Base-by-base conservation (phyloP, 2,329 filamentous ascomycete species). In the Cladosporium sp. region DNA sequence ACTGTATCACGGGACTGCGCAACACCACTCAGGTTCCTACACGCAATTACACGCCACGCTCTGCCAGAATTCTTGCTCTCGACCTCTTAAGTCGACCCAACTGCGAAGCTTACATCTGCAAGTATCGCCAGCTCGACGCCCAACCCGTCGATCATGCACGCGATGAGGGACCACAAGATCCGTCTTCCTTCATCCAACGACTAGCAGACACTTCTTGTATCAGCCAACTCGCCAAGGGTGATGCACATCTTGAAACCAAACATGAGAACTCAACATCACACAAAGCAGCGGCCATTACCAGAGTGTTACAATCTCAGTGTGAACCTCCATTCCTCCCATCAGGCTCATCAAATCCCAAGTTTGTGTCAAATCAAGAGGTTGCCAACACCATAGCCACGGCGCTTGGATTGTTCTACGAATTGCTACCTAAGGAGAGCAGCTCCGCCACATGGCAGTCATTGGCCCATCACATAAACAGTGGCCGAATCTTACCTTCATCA, bases 1-100 rank as follows among this genome's bases (percentile, higher is more conserved):
- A 91, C 18, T 97, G 93, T 80, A 90, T 92, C 74, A 92, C 89
- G 65, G 92, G 87, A 73, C 86, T 90, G 52, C 88, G 85, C 75
- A 86, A 90, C 68, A 80, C 88, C 26, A 84, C 86, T 32, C 86
- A 86, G 68, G 84, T 85, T 0, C 91, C 92, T 2, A 84, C 92
- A 70, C 88, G 92, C 66, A 85, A 87, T 74, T 95, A 93, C 75
- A 96, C 89, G 65, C 84, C 89, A 12, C 87, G 92, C 32, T 96
- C 92, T 73, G 92, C 92, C 3, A 86, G 92, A 71, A 91, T 90
- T 0, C 80, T 96, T 57, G 93, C 93, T 6, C 85, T 92, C 54
- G 89, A 90, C 71, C 81, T 96, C 57, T 91, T 92, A 8, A 90
- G 88, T 72, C 87, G 90, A 71, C 90, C 92, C 70, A 87, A 93